These are phyloP conservation scores for Microthyrium microscopicum DNA, from an alignment of 2,329 filamentous ascomycete species.

Conservation along the genomic window DNA sequence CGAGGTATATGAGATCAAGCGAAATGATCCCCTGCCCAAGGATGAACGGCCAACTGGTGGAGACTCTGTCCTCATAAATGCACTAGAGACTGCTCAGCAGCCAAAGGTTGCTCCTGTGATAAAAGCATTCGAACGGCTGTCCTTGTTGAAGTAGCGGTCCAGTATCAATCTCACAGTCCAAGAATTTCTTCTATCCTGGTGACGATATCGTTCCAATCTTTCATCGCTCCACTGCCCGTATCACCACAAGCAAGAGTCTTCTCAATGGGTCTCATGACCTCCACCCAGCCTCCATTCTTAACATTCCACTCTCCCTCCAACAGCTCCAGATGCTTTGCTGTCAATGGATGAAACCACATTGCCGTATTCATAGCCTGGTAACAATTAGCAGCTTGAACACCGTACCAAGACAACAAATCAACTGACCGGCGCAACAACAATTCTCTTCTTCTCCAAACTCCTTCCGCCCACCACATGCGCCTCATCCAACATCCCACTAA, in stretches of 20 bases:
- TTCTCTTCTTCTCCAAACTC: conserved; percentile 2
- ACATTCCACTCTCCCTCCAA: conserved; percentile 62
- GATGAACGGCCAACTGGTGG: conserved; percentile 21
- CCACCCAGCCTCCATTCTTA: conserved; percentile 36
- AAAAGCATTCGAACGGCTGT: conserved; percentile 32
- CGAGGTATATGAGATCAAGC: conserved; percentile 47
- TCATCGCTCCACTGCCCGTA: conserved; percentile 68
- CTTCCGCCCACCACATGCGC: conserved; percentile 1
- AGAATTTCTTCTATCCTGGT: conserved; percentile 2
- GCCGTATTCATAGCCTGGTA: conserved; percentile 75
- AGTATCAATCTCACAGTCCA: too few species aligned
- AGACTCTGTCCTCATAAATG: conserved; percentile 29
- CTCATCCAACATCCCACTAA: conserved; percentile 40
- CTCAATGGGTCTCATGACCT: conserved; percentile 54
- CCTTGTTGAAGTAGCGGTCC: conserved; percentile 17
- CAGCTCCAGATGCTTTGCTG: conserved; percentile 50
- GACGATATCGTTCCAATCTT: conserved; percentile 54
- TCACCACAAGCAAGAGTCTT: conserved; percentile 78
- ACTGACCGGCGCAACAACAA: conserved; percentile 3
- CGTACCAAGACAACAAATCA: conserved; percentile 9
- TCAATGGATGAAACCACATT: conserved; percentile 82
- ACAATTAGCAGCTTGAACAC: conserved; percentile 49
- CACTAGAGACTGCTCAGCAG: conserved; percentile 19
- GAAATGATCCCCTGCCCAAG: conserved; percentile 10
- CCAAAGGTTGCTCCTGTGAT: conserved; percentile 33